Percentiles rank a stretch among this genome's conserved stretches.
Conservation (phyloP, 2,329 filamentous ascomycete genomes). For the Nemania abortiva region DNA sequence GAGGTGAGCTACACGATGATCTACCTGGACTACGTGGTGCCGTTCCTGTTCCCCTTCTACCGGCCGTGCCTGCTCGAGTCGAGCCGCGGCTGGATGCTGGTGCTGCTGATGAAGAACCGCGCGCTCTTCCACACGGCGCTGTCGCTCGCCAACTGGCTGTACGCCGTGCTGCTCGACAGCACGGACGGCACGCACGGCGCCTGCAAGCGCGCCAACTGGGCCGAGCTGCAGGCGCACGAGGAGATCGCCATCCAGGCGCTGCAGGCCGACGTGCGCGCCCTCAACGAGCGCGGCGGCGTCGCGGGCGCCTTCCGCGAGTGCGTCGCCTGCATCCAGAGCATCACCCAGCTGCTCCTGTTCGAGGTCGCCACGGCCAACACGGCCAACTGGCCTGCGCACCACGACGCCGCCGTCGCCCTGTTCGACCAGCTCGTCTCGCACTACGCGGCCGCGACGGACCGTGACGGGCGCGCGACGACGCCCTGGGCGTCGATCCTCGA, state of each 20-base stretch:
- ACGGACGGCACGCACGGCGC: constrained; percentile 50
- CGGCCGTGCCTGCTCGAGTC: constrained; percentile 66
- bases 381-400: constrained; percentile 64
- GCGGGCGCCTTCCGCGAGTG: constrained; percentile 51
- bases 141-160: constrained; percentile 69
- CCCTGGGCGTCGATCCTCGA: constrained; percentile 54
- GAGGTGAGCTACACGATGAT: constrained; percentile 62
- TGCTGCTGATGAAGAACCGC: constrained; percentile 67
- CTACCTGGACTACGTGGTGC: constrained; percentile 72
- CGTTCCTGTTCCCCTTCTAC: constrained; percentile 74
- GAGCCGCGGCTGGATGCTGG: constrained; percentile 71
- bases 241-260: constrained; percentile 60
- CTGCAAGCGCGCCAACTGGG: constrained; percentile 53
- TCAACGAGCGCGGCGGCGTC: constrained; percentile 50
- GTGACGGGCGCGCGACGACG: constrained; percentile 5
- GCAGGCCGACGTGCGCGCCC: constrained; percentile 55
- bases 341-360: constrained; percentile 66
- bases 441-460: constrained; percentile 33
- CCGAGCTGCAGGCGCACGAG: constrained; percentile 59
- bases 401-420: constrained; percentile 62
- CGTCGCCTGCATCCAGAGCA: constrained; percentile 61
- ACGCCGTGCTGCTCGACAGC: constrained; percentile 59
- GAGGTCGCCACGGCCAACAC: constrained; percentile 60
- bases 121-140: constrained; percentile 69
- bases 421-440: constrained; percentile 60